A percentile compares a stretch with the other conserved stretches of the same genome.
Conservation (phyloP, 179 eudicot genomes). For the Silene coronaria region DNA sequence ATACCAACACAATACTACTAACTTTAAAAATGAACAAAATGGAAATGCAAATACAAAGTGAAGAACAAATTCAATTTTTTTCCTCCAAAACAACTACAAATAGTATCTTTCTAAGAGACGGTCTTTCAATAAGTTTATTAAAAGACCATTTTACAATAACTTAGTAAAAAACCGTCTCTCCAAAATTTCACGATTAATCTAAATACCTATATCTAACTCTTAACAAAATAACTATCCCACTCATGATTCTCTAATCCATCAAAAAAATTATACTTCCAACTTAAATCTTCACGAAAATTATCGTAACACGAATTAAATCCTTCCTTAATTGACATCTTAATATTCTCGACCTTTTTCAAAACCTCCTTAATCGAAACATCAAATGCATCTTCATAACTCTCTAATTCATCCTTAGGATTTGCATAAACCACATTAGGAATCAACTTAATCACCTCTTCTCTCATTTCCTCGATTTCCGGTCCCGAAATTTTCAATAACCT, state of each 20-base stretch:
- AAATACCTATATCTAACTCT: background rate
- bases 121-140: no score
- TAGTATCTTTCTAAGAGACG: no score
- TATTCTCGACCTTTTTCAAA: background rate
- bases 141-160: no score
- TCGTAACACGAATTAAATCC: background rate
- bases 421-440: conserved; percentile 39
- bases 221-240: background rate
- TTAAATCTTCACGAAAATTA: background rate
- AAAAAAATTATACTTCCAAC: background rate
- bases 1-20: no score
- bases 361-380: conserved; percentile 18
- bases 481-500: conserved; percentile 20
- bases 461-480: conserved; percentile 26
- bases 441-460: conserved; percentile 35
- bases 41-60: no score
- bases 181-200: no score
- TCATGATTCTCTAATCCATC: background rate
- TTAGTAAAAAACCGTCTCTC: no score
- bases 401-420: conserved; percentile 15
- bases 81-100: no score
- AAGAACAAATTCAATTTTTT: no score
- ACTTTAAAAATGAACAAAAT: no score
- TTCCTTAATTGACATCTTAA: background rate
- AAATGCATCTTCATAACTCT: conserved; percentile 23